phyloP scores from a whole-genome alignment of 2,329 filamentous ascomycete genomes.

The Rhinocladiella similis region DNA sequence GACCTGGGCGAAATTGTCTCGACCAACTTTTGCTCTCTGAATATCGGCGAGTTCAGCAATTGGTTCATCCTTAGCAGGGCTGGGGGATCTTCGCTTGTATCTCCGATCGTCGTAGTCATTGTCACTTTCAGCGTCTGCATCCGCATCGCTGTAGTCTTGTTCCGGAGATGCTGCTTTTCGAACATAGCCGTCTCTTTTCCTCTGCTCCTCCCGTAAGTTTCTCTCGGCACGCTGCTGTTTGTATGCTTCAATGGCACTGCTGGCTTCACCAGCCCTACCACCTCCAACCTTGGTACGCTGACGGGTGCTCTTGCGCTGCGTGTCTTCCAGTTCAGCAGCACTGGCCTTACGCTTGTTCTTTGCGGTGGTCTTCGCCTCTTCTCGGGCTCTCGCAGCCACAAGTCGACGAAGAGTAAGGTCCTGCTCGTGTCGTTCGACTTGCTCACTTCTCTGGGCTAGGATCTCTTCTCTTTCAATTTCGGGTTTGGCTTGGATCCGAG shows the following conservation, averaged over 20 bases:
- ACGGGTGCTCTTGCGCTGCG: slow-evolving; percentile 70
- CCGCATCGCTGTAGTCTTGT: slow-evolving; percentile 60
- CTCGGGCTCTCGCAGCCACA: slow-evolving; percentile 65
- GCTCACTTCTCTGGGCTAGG: slow-evolving; percentile 80
- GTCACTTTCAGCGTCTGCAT: slow-evolving; percentile 74
- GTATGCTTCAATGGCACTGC: slow-evolving; percentile 71
- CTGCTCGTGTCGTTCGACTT: slow-evolving; percentile 79
- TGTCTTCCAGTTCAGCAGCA: slow-evolving; percentile 75
- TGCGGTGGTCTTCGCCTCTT: slow-evolving; percentile 54
- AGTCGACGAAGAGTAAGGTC: slow-evolving; percentile 79
- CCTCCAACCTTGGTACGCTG: slow-evolving; percentile 68
- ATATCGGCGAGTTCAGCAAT: slow-evolving; percentile 77
- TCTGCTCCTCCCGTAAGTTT: slow-evolving; percentile 49
- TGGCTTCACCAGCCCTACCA: slow-evolving; percentile 67
- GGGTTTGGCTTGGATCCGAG: slow-evolving; percentile 77
- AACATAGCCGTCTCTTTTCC: slow-evolving; percentile 42
- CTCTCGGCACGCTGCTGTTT: slow-evolving; percentile 63
- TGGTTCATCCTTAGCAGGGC: slow-evolving; percentile 62
- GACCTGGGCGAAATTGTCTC: slow-evolving; percentile 82
- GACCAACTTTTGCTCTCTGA: slow-evolving; percentile 78
- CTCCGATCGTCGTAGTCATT: slow-evolving; percentile 70
- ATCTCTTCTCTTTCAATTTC: slow-evolving; percentile 91
- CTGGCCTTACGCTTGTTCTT: slow-evolving; percentile 73
- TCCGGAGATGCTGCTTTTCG: slow-evolving; percentile 53
- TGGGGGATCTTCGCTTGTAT: slow-evolving; percentile 50